Evolutionary conservation across 257 asterid species (phyloP).

Genomic region (Forsythia suspensa): DNA sequence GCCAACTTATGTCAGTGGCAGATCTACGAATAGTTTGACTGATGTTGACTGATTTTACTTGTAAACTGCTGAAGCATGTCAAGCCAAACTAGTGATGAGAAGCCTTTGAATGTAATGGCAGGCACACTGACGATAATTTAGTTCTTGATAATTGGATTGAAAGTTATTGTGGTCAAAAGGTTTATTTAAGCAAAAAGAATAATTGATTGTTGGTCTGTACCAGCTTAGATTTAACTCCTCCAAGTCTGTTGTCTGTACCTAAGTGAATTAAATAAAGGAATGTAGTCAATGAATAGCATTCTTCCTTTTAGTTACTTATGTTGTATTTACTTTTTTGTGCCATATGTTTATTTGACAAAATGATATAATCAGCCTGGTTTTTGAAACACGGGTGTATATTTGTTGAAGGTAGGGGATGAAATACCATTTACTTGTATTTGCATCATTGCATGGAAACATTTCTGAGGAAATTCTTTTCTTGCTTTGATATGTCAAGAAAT

Average conservation of each 20-base stretch:
- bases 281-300: constrained; percentile 2
- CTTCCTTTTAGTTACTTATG: background rate
- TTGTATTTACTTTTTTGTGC: background rate
- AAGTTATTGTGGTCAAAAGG: background rate
- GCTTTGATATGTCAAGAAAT: background rate
- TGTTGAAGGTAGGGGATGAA: too few relatives aligned
- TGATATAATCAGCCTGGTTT: too few relatives aligned
- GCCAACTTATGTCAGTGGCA: constrained; percentile 25
- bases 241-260: constrained; percentile 8
- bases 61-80: background rate
- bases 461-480: too few relatives aligned
- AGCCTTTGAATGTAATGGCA: constrained; percentile 9
- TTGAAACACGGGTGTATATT: too few relatives aligned
- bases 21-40: constrained; percentile 27
- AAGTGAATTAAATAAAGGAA: constrained; percentile 6
- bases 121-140: constrained; percentile 21
- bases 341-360: background rate
- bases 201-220: constrained; percentile 10
- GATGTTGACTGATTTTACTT: constrained; percentile 20
- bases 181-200: constrained; percentile 2
- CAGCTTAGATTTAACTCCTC: constrained; percentile 7
- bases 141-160: constrained; percentile 17
- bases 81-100: constrained; percentile 2
- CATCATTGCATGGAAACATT: too few relatives aligned
- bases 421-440: too few relatives aligned